Evolutionary conservation across 306 rosid genomes (phyloP), one percentile per base, ranked within the genome.

Genomic region (Acacia crassicarpa): DNA sequence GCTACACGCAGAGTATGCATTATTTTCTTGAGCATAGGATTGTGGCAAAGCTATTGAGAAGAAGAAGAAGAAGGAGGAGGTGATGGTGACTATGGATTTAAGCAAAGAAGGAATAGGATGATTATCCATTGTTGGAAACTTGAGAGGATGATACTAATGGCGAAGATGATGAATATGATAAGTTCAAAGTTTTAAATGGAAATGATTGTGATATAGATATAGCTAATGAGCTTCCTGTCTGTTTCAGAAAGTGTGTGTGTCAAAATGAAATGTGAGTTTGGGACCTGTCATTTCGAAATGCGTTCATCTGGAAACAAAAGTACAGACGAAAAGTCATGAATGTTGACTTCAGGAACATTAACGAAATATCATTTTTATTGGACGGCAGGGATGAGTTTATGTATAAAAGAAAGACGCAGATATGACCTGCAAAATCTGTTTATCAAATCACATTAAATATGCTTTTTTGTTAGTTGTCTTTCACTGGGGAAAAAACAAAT

Each of bases 1-100:
- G 19, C 12, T 4, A 79, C 95, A 91, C 5, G 49, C 20, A 16
- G 0, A 15, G 23, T 41, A 15, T n/a, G 49, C 76, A 17, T 40
- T 59, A 22, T 66, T 17, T 67, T 87, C 38, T 68, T 67, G 76
- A 8, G 87, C 67, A 22, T 46, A 79, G 27, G 40, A 23, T 45
- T 45, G 25, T 17, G 65, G 74, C 53, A 65, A 33, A 46, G 32
- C 14, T n/a, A 20, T 22, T 48, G 77, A 20, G 51, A 59, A 30
- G 69, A 82, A 25, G 74, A 82, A 20, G 27, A 27, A 27, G 69
- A 82, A 25, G 74, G 79, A 20, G 27, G 1, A 27, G 41, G 49
- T 25, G 13, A 17, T 12, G 74, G 49, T 8, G 9, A 71, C 6
- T 44, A 45, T 14, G 58, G 76, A 45, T 45, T 22, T 25, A 46